Conservation (phyloP, 176 grass and related monocot genomes). For the bread wheat (Triticum aestivum) region IWGSC_CS_RefSeq_v2.1 NC_057802.1:590874410-590874909, state of each 20-base stretch:
- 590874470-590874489: background rate
- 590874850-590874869: background rate
- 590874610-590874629: no score
- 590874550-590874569: conserved; percentile 15
- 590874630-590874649: no score
- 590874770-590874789: conserved; percentile 35
- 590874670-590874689: no score
- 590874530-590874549: conserved; percentile 12
- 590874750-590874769: conserved; percentile 26
- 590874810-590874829: conserved; percentile 35
- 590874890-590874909: no score
- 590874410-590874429: background rate
- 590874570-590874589: conserved; percentile 16
- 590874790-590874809: conserved; percentile 57
- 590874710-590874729: background rate
- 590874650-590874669: no score
- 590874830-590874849: background rate
- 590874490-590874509: background rate
- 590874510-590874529: background rate
- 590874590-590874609: background rate
- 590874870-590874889: no score
- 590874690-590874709: background rate
- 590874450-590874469: background rate
- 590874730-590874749: background rate
- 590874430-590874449: background rate